Conservation (phyloP, 2,329 filamentous ascomycete species). For the Penicillium sp. region DNA sequence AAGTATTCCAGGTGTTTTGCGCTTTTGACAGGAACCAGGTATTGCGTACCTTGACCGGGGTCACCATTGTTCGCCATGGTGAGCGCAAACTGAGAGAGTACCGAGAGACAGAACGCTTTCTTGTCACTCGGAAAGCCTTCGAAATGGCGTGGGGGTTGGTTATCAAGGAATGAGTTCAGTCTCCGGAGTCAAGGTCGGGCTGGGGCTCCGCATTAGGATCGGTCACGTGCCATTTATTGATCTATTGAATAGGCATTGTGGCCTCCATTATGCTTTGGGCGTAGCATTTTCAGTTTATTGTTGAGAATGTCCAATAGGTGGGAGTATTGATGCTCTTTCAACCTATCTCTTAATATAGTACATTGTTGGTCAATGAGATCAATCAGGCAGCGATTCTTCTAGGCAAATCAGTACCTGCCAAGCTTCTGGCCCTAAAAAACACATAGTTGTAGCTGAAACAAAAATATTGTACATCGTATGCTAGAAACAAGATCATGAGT, state of each 20-base stretch:
- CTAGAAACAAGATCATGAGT: conserved; percentile 13
- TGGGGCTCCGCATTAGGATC: conserved; percentile 29
- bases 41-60: conserved; percentile 35
- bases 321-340: neutral
- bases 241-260: neutral
- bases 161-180: conserved; percentile 11
- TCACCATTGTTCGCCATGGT: conserved; percentile 41
- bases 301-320: neutral
- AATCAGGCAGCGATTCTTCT: neutral
- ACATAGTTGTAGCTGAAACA: neutral
- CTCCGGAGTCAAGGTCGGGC: conserved; percentile 23
- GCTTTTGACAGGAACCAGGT: conserved; percentile 8
- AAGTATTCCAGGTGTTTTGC: conserved; percentile 7
- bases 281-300: neutral
- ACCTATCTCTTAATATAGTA: neutral
- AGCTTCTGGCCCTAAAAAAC: neutral
- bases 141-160: neutral
- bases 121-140: conserved; percentile 3
- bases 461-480: conserved; percentile 11
- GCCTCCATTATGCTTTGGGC: neutral
- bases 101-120: conserved; percentile 6
- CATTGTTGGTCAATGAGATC: neutral
- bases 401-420: neutral
- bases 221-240: conserved; percentile 22
- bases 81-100: conserved; percentile 12